A percentile compares a stretch with the other conserved stretches of the same genome.
phyloP scores from a whole-genome alignment of 2,329 filamentous ascomycete species.

The Diaporthe humulicola region DNA sequence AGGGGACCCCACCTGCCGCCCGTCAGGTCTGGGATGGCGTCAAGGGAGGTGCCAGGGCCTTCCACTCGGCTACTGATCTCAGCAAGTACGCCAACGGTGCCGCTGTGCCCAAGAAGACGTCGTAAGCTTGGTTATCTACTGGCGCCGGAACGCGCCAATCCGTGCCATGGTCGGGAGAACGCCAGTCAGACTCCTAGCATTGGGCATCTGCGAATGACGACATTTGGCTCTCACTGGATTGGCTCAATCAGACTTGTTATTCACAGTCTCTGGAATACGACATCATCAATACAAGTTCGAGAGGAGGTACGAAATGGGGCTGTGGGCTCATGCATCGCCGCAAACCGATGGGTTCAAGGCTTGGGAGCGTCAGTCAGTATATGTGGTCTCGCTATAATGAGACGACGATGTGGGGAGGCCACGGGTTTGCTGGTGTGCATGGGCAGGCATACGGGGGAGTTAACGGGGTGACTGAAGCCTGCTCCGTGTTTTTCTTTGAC shows the following conservation, averaged over 20 bases:
- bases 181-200: too few species aligned
- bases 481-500: slow-evolving; percentile 27
- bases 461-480: slow-evolving; percentile 8
- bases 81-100: slow-evolving; percentile 76
- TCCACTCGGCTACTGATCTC: slow-evolving; percentile 83
- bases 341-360: background rate
- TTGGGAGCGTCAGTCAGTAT: background rate
- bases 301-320: background rate
- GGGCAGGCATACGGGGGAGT: slow-evolving; percentile 28
- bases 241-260: background rate
- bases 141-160: background rate
- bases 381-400: background rate
- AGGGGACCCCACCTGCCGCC: slow-evolving; percentile 85
- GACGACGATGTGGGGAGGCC: background rate
- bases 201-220: background rate
- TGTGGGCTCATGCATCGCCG: background rate
- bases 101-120: slow-evolving; percentile 74
- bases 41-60: slow-evolving; percentile 81
- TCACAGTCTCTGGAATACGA: background rate
- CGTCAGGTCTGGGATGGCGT: slow-evolving; percentile 84
- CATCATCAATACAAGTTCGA: background rate
- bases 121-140: slow-evolving; percentile 52
- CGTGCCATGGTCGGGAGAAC: background rate
- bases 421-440: slow-evolving; percentile 11
- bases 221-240: background rate